Evolutionary conservation across 1,284 basidiomycete genomes (phyloP).

Genomic region (Irpex rosettiformis): DNA sequence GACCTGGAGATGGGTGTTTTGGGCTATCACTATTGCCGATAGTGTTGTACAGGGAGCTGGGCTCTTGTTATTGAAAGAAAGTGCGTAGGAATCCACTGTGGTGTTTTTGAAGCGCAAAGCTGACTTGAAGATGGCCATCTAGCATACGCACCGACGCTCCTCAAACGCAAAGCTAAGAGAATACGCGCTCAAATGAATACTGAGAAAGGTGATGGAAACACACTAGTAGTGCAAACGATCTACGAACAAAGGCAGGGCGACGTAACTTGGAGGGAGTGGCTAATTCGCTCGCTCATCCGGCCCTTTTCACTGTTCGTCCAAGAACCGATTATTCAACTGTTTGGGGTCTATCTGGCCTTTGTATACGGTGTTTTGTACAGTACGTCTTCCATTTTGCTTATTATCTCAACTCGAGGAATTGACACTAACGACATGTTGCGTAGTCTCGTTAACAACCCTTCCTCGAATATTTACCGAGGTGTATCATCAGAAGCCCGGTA

Average conservation of each 20-base stretch:
- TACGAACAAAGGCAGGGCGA: conserved; percentile 25
- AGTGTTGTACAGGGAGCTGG: conserved; percentile 49
- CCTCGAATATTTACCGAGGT: conserved; percentile 51
- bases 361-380: conserved; percentile 51
- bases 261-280: conserved; percentile 36
- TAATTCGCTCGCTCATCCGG: conserved; percentile 37
- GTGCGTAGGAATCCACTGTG: conserved; percentile 44
- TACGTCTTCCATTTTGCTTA: conserved; percentile 29
- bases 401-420: neutral
- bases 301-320: conserved; percentile 44
- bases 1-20: conserved; percentile 71
- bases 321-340: conserved; percentile 48
- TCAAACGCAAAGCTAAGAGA: conserved; percentile 53
- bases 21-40: conserved; percentile 55
- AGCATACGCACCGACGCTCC: conserved; percentile 62
- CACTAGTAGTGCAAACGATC: conserved; percentile 39
- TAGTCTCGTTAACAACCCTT: conserved; percentile 63
- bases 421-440: neutral
- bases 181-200: conserved; percentile 45
- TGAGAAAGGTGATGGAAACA: conserved; percentile 36
- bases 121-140: no score
- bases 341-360: conserved; percentile 46
- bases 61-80: conserved; percentile 60
- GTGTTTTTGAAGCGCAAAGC: conserved; percentile 42
- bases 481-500: conserved; percentile 49